Conservation (phyloP, 2,329 filamentous ascomycete genomes). For the Beauveria sp. region DNA sequence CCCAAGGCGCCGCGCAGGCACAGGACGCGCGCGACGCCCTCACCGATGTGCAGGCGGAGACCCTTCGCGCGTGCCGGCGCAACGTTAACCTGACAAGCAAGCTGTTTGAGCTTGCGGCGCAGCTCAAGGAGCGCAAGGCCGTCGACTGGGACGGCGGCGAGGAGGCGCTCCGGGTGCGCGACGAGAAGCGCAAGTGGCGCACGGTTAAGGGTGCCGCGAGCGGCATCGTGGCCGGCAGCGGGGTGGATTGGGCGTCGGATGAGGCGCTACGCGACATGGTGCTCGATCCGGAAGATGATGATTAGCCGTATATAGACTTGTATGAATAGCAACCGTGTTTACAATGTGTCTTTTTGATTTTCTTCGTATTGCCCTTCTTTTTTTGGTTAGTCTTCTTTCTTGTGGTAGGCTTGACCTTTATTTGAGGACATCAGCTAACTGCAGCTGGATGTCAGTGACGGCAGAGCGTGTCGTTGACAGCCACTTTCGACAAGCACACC, state of each 20-base stretch:
- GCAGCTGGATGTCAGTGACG: too few species aligned
- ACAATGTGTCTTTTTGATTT: background rate
- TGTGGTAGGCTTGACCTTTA: too few species aligned
- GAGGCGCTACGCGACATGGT: slow-evolving; percentile 61
- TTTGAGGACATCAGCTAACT: too few species aligned
- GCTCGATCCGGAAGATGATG: slow-evolving; percentile 53
- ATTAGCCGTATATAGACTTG: slow-evolving; percentile 14
- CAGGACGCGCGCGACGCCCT: slow-evolving; percentile 44
- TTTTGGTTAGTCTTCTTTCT: too few species aligned
- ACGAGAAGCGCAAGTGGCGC: slow-evolving; percentile 59
- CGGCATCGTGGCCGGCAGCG: slow-evolving; percentile 72
- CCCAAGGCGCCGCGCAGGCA: slow-evolving; percentile 48
- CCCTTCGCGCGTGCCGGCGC: slow-evolving; percentile 44
- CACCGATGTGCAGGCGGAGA: slow-evolving; percentile 49
- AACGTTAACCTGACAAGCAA: slow-evolving; percentile 57
- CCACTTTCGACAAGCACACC: too few species aligned
- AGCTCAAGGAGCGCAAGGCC: slow-evolving; percentile 43
- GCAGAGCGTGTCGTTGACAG: too few species aligned
- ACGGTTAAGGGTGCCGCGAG: slow-evolving; percentile 73
- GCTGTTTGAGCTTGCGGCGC: slow-evolving; percentile 55
- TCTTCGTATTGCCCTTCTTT: background rate
- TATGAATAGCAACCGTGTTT: background rate
- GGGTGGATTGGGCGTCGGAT: slow-evolving; percentile 72
- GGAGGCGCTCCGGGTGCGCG: slow-evolving; percentile 48
- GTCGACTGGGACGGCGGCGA: slow-evolving; percentile 48